Evolutionary conservation across 2,329 filamentous ascomycete species (phyloP).

Genomic region (Cladophialophora carrionii): DNA sequence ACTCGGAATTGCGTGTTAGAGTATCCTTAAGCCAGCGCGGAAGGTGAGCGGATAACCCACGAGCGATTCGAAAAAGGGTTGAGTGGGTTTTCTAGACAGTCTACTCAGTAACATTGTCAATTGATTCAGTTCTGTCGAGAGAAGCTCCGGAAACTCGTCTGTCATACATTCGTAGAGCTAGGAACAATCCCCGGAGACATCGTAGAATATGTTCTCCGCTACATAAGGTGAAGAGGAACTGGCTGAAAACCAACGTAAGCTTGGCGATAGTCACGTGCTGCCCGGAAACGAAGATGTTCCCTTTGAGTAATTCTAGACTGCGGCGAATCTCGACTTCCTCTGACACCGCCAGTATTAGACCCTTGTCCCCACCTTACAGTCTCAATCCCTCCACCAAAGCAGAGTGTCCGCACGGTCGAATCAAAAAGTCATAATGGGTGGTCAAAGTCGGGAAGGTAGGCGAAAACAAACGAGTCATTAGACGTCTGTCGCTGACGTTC

Average conservation of each 20-base stretch:
- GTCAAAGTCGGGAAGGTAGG: slow-evolving; percentile 67
- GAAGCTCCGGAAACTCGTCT: not conserved
- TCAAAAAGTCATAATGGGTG: slow-evolving; percentile 59
- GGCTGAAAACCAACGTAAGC: too few species aligned
- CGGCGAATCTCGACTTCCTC: slow-evolving; percentile 5
- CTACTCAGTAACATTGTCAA: not conserved
- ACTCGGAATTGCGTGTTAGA: not conserved
- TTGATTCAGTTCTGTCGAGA: not conserved
- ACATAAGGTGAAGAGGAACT: not conserved
- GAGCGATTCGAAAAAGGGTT: not conserved
- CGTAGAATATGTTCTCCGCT: not conserved
- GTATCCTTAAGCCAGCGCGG: not conserved
- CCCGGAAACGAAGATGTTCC: not conserved
- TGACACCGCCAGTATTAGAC: not conserved
- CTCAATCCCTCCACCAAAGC: not conserved
- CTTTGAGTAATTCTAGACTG: slow-evolving; percentile 5
- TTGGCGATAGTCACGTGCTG: not conserved
- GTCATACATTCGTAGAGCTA: not conserved
- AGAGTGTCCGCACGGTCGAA: not conserved
- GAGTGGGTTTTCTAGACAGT: not conserved
- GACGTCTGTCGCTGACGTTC: slow-evolving; percentile 4
- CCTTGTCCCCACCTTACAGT: not conserved
- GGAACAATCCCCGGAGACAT: not conserved
- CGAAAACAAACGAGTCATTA: slow-evolving; percentile 4
- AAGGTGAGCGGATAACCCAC: not conserved